Evolutionary conservation across 805 yeast species (phyloP).

Genomic region (Limtongozyma cylindracea): DNA sequence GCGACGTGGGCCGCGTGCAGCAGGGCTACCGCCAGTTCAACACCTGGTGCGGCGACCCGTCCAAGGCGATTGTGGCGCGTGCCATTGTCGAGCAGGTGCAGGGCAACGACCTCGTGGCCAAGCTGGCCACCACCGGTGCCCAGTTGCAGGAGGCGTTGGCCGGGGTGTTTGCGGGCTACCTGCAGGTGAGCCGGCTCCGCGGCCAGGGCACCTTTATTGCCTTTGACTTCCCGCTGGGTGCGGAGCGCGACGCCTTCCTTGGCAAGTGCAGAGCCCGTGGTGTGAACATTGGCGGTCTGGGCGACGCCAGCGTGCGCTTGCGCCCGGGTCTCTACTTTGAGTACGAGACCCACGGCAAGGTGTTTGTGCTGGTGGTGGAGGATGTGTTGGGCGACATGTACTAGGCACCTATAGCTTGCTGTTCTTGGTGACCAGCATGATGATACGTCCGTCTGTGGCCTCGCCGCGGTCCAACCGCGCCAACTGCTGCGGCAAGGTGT

Average conservation of each 20-base stretch:
- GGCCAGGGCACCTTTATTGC: slow-evolving; percentile 51
- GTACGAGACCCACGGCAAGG: slow-evolving; percentile 32
- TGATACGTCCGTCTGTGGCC: no score
- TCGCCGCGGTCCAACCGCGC: no score
- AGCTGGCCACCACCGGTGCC: slow-evolving; percentile 24
- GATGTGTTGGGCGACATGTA: no score
- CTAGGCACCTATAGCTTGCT: no score
- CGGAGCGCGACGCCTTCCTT: slow-evolving; percentile 20
- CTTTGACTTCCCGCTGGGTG: slow-evolving; percentile 23
- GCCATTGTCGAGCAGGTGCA: slow-evolving; percentile 28
- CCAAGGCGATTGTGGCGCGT: slow-evolving; percentile 37
- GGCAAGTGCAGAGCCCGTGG: slow-evolving; percentile 21
- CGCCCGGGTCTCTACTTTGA: slow-evolving; percentile 43
- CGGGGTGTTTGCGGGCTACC: slow-evolving; percentile 10
- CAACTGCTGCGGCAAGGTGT: no score
- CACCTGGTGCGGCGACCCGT: slow-evolving; percentile 64
- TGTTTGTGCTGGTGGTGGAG: slow-evolving; percentile 19
- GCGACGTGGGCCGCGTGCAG: slow-evolving; percentile 29
- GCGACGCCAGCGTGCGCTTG: slow-evolving; percentile 28
- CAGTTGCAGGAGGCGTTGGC: slow-evolving; percentile 21
- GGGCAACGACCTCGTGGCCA: slow-evolving; percentile 20
- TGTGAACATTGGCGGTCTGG: slow-evolving; percentile 46
- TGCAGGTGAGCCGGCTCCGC: slow-evolving; percentile 20
- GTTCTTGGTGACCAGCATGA: no score
- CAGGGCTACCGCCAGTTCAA: slow-evolving; percentile 46